These are phyloP conservation scores for Dendrocalamus sinicus DNA, from an alignment of 176 grass and related monocot species.

Conservation along the genomic window DNA sequence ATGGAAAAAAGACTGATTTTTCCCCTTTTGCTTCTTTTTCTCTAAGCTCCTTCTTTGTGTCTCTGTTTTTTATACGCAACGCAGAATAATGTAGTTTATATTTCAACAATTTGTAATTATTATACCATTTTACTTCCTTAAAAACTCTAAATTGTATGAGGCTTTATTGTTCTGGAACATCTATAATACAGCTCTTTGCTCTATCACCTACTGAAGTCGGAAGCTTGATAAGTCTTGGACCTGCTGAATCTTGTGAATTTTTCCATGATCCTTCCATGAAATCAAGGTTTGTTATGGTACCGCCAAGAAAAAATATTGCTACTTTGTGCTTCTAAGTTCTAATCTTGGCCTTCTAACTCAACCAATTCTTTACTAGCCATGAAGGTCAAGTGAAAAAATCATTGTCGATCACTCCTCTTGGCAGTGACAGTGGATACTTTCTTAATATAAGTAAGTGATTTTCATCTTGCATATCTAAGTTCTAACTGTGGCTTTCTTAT, in stretches of 20 bases:
- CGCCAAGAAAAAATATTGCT: slow-evolving; percentile 2
- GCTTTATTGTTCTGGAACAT: slow-evolving; percentile 26
- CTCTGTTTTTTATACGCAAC: background rate
- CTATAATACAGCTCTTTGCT: slow-evolving; percentile 68
- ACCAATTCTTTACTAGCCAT: slow-evolving; percentile 36
- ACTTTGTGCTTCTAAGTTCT: slow-evolving; percentile 6
- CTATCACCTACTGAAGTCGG: slow-evolving; percentile 93
- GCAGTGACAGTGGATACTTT: slow-evolving; percentile 69
- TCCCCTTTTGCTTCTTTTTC: background rate
- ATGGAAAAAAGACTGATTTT: background rate
- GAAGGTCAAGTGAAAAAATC: slow-evolving; percentile 92
- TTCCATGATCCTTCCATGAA: slow-evolving; percentile 99
- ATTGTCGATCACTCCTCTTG: slow-evolving; percentile 63
- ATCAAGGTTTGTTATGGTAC: slow-evolving; percentile 69
- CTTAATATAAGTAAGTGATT: slow-evolving; percentile 77
- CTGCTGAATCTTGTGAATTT: slow-evolving; percentile 96
- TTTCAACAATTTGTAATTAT: background rate
- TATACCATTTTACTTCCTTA: background rate
- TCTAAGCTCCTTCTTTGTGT: background rate
- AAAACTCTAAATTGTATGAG: slow-evolving; percentile 1
- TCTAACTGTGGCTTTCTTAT: slow-evolving; percentile 22
- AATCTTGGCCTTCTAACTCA: slow-evolving; percentile 14
- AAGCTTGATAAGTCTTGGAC: slow-evolving; percentile 79
- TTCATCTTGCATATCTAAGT: background rate
- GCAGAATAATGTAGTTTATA: slow-evolving; percentile 1